phyloP scores from a whole-genome alignment of 208 protist species.

The Leishmania mexicana region DNA sequence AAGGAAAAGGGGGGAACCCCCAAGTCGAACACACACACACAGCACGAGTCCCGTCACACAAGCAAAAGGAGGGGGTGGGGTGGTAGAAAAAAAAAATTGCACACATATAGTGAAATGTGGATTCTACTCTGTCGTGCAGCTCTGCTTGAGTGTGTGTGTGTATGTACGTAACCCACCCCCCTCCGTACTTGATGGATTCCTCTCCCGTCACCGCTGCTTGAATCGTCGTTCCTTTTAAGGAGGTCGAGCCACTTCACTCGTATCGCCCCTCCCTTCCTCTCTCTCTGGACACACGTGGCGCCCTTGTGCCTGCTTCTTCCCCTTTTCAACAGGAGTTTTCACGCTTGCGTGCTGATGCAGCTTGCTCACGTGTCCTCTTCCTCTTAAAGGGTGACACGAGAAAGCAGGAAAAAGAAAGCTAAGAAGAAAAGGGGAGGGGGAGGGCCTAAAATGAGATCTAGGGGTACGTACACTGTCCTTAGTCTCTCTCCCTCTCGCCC shows the following conservation, averaged over 20 bases:
- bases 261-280: not conserved
- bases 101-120: not conserved
- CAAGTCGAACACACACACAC: not conserved
- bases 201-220: not conserved
- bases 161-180: not conserved
- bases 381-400: not conserved
- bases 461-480: not conserved
- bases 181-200: not conserved
- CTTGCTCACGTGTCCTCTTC: not conserved
- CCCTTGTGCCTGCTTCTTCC: not conserved
- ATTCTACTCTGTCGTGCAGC: not conserved
- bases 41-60: slow-evolving; percentile 1
- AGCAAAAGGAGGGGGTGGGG: not conserved
- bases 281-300: not conserved
- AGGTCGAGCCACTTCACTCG: not conserved
- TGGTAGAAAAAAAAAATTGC: not conserved
- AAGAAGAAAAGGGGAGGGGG: not conserved
- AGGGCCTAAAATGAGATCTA: not conserved
- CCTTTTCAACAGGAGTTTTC: not conserved
- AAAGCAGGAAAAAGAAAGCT: slow-evolving; percentile 2
- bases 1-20: not conserved
- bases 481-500: not conserved
- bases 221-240: not conserved
- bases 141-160: not conserved
- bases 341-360: not conserved